Conservation (phyloP, 345 rosid genomes). For the Eucalyptus pumila region DNA sequence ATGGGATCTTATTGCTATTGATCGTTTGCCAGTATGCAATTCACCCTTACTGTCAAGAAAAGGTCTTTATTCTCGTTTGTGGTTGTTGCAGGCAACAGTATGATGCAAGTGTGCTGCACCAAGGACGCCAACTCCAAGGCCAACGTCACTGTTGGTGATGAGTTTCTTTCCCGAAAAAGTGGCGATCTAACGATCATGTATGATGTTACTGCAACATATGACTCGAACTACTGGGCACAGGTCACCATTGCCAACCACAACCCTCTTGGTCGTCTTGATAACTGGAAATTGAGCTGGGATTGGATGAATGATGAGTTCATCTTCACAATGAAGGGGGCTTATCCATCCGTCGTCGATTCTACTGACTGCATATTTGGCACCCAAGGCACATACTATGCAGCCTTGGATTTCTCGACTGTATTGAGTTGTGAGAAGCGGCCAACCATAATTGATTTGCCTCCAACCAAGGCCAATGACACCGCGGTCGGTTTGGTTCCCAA, state of each 20-base stretch:
- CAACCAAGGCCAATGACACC: slow-evolving; percentile 74
- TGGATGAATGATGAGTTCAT: slow-evolving; percentile 90
- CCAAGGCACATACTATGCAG: slow-evolving; percentile 42
- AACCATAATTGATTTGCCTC: slow-evolving; percentile 77
- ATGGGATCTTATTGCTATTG: neutral
- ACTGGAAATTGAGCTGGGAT: slow-evolving; percentile 93
- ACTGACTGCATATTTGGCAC: slow-evolving; percentile 68
- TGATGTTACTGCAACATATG: slow-evolving; percentile 77
- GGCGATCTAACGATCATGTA: slow-evolving; percentile 95
- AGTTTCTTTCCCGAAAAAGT: slow-evolving; percentile 56
- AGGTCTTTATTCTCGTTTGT: neutral
- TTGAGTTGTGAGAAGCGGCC: slow-evolving; percentile 84
- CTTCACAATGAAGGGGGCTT: slow-evolving; percentile 77
- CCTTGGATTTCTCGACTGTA: slow-evolving; percentile 54
- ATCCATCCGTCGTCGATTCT: slow-evolving; percentile 70
- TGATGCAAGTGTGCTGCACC: slow-evolving; percentile 67
- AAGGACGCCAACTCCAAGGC: slow-evolving; percentile 36
- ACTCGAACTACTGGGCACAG: slow-evolving; percentile 65
- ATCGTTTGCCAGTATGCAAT: neutral
- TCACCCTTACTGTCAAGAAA: neutral
- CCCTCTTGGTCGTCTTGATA: slow-evolving; percentile 86
- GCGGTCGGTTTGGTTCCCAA: slow-evolving; percentile 47
- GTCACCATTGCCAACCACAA: slow-evolving; percentile 79
- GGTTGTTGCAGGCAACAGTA: slow-evolving; percentile 30
- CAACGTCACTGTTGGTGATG: slow-evolving; percentile 47